Percentiles rank a stretch among this genome's conserved stretches.
Evolutionary conservation across 1,284 basidiomycete genomes (phyloP).

Genomic region (Ustilago cynodontis): DNA sequence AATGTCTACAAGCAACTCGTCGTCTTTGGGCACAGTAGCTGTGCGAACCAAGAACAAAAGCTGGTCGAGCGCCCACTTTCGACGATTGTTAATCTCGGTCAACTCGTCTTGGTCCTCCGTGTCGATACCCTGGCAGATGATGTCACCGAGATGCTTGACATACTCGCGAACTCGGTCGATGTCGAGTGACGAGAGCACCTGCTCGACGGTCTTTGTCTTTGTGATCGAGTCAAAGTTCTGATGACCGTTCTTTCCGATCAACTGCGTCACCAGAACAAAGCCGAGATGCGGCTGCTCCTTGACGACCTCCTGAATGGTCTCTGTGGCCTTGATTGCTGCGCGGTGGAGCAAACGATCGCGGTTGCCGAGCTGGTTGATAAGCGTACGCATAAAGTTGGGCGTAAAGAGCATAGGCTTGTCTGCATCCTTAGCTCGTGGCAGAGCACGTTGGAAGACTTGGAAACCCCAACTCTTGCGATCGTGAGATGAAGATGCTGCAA

Average conservation of each 20-base stretch:
- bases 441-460: constrained; percentile 85
- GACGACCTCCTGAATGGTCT: constrained; percentile 81
- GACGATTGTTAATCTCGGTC: constrained; percentile 44
- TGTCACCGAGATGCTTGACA: constrained; percentile 76
- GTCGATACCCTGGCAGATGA: constrained; percentile 32
- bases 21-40: constrained; percentile 82
- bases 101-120: constrained; percentile 45
- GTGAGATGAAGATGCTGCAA: constrained; percentile 83
- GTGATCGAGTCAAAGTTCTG: constrained; percentile 92
- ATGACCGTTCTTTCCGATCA: constrained; percentile 86
- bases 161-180: constrained; percentile 82
- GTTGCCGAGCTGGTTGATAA: constrained; percentile 93
- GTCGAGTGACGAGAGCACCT: constrained; percentile 82
- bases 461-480: constrained; percentile 97
- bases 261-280: constrained; percentile 85
- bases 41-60: constrained; percentile 83
- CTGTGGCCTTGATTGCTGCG: constrained; percentile 74
- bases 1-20: constrained; percentile 80
- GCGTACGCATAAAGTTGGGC: constrained; percentile 93
- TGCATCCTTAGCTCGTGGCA: constrained; percentile 77
- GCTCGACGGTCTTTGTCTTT: constrained; percentile 91
- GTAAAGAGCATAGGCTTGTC: constrained; percentile 90
- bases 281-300: constrained; percentile 83
- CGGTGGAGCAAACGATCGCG: constrained; percentile 89
- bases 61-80: constrained; percentile 88